Base-by-base conservation (phyloP, 2,329 filamentous ascomycete species). In the Sporothrix globosa region DNA sequence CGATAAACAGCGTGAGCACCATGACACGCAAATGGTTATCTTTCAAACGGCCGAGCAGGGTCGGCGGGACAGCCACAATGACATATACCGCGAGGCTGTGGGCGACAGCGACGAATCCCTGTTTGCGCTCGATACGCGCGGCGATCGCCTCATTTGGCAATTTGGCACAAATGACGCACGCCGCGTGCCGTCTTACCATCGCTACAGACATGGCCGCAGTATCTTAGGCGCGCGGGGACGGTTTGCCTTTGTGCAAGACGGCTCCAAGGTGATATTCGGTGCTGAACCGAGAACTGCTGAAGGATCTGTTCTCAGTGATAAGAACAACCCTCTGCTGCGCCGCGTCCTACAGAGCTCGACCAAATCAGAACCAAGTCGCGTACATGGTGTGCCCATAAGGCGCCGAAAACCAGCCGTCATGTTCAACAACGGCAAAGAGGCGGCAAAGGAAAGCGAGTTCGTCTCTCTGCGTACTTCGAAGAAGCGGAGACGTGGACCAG, bases 161-260 rank as follows among this genome's bases (percentile, higher is more conserved):
- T 97, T 94, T 77, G 92, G 92, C 1, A 86, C 87, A 39, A 84
- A 91, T 52, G 89, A 97, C 77, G 87, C 87, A 48, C 91, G 91
- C 73, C 86, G 85, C 69, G 81, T 96, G 13, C 93, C 93, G 0
- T 76, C 80, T 2, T 97, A 96, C 77, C 85, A 85, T 72, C 89
- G 92, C 6, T 82, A 82, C 72, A 92, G 93, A 17, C 82, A 83
- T 69, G 93, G 93, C 2, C 85, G 84, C 70, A 82, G 97, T 0
- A 82, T 97, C 0, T 79, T 98, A 14, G 95, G 94, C 0, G 82
- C 90, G 0, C 78, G 82, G 1, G 81, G 81, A 2, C 83, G 84
- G 58, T 82, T 90, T 70, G 86, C 85, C 70, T 91, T 97, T 71
- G 88, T 95, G 75, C 86, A 87, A 52, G 86, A 89, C 60, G 83